Base-by-base conservation (phyloP, 495 filamentous ascomycete genomes). In the Neurospora sp. region DNA sequence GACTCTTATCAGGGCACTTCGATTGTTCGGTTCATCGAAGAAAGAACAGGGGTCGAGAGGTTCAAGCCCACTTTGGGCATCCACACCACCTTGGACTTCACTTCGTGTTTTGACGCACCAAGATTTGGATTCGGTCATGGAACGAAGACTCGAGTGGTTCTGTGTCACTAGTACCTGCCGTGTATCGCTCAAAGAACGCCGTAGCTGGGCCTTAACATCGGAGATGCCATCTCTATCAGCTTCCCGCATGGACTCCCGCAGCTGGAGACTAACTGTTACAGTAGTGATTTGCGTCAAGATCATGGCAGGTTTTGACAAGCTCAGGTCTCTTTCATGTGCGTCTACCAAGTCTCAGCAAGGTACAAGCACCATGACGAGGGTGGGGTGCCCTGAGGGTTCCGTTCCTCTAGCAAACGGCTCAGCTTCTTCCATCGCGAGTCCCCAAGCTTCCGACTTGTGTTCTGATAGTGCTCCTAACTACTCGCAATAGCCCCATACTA, bases 41-140 rank as follows among this genome's bases (percentile, higher is more conserved):
- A 61, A 61, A 35, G 53, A 35, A 65, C 53, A 65, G 14, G 53
- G 53, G 27, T 65, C 53, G 53, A 65, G 53, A 65, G 53, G 53
- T 65, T 65, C 53, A 65, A 65, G 53, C 53, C 53, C 53, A 65
- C 53, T 65, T 65, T 65, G 53, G 53, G 53, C 53, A 65, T 65
- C 53, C 53, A 65, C 53, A 65, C 53, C 14, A 65, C 53, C 14
- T 35, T 14, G 22, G 20, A 65, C 53, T 61, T 61, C 53, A 61
- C 53, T 61, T 61, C 53, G 53, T 61, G 53, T 61, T 61, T 61
- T 61, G 53, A 61, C 27, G 53, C 53, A 65, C 27, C 27, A 65
- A 65, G 53, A 37, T 65, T 35, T 65, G 27, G 31, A 65, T 65
- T 65, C 53, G 53, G 53, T 65, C 53, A 65, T 65, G 53, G 53